Base-by-base conservation (phyloP, 2,329 filamentous ascomycete genomes). In the Scytalidium sp. region DNA sequence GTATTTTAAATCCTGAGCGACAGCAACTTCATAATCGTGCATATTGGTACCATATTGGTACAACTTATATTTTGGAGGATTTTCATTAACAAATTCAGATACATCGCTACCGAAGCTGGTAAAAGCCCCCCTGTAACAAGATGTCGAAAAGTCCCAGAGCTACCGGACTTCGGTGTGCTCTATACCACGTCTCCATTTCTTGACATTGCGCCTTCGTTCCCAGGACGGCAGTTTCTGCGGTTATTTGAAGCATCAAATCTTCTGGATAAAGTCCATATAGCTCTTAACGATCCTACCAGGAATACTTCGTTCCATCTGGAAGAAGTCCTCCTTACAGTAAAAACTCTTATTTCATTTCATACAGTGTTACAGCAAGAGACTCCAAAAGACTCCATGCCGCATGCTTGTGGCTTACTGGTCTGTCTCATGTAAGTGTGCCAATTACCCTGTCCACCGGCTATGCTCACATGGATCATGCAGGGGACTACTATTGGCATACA, bases 251-350 rank as follows among this genome's bases (percentile, higher is more conserved):
- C 55, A 17, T 57, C 55, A 5, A 20, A 41, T 15, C 50, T 59
- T 23, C 48, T 59, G 1, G 56, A 59, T 43, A 56, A 53, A 17
- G 48, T 56, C 19, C 56, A 59, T 46, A 46, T 21, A 13, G 46
- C 41, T 10, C 19, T 56, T 3, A 44, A 59, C 41, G 47, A 19
- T n/a, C 53, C 55, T 8, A 46, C 46, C 2, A 9, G 39, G 32
- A 46, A 57, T n/a, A 36, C 49, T 8, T 11, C 29, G 25, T 52
- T 55, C 25, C 50, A 57, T 21, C 41, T 56, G n/a, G 53, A 56
- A 43, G 56, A 57, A 22, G 19, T 57, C 25, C 41, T 52, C 19
- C 43, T 54, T 29, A 49, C 21, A 5, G 46, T 56, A 41, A 22
- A 51, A 21, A 54, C 56, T 4, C 21, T 49, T 27, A 45, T 47